Percentiles rank a stretch among this genome's conserved stretches.
phyloP scores from a whole-genome alignment of 2,329 filamentous ascomycete genomes.

The Chaetomiaceae sp. region DNA sequence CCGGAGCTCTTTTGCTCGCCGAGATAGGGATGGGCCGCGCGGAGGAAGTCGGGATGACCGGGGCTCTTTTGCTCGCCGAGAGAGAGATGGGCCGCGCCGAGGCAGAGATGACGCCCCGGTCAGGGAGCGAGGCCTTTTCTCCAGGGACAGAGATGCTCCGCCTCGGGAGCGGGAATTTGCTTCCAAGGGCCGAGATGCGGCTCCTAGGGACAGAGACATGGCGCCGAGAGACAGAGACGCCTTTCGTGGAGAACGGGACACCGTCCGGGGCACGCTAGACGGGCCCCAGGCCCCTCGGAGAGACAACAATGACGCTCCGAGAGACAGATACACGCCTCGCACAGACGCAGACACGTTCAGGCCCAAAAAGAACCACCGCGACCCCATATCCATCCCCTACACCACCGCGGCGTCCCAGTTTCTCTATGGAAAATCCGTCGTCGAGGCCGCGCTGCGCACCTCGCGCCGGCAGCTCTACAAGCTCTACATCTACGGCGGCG shows the following conservation, averaged over 20 bases:
- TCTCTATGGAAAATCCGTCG: constrained; percentile 77
- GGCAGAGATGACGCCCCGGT: background rate
- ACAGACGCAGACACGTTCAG: background rate
- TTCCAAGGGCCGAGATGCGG: background rate
- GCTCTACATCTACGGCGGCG: constrained; percentile 68
- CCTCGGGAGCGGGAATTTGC: background rate
- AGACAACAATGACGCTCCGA: constrained; percentile 6
- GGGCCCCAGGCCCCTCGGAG: background rate
- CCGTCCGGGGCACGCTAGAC: too few species aligned
- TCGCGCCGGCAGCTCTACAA: constrained; percentile 71
- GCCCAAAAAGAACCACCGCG: constrained; percentile 5
- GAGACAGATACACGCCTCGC: too few species aligned
- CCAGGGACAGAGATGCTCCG: background rate
- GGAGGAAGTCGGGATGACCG: too few species aligned
- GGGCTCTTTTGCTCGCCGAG: background rate
- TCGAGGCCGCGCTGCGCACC: constrained; percentile 68
- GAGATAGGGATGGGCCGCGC: background rate
- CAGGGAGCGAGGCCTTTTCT: too few species aligned
- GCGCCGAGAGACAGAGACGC: background rate
- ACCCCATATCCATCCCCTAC: constrained; percentile 40
- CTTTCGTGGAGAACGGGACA: background rate
- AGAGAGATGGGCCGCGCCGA: background rate
- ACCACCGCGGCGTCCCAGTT: constrained; percentile 88
- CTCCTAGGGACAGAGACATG: background rate
- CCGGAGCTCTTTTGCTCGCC: background rate